Conservation (phyloP, 2,329 filamentous ascomycete species). For the Trichoderma asperellum region DNA sequence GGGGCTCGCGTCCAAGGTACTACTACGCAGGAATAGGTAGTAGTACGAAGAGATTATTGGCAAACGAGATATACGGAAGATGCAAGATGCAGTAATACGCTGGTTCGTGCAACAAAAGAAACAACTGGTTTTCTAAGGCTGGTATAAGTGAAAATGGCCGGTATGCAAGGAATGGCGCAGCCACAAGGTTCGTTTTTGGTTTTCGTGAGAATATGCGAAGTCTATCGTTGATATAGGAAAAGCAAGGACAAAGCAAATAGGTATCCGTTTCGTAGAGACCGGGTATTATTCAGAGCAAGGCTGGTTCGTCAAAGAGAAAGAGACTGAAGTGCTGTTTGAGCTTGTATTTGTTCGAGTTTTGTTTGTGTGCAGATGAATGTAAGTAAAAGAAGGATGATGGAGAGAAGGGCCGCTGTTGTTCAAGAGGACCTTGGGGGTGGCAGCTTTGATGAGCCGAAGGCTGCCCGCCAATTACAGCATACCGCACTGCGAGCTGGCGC, state of each 20-base stretch:
- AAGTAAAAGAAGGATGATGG: conserved; percentile 23
- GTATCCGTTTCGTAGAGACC: neutral
- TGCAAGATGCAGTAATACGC: conserved; percentile 24
- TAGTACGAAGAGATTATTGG: conserved; percentile 14
- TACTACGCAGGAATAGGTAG: neutral
- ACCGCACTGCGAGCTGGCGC: neutral
- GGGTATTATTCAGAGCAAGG: conserved; percentile 26
- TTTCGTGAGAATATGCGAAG: conserved; percentile 25
- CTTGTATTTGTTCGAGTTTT: conserved; percentile 20
- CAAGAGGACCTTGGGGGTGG: conserved; percentile 18
- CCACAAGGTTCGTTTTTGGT: conserved; percentile 20
- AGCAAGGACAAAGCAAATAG: conserved; percentile 9
- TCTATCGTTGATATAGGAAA: conserved; percentile 25
- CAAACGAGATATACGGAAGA: conserved; percentile 1
- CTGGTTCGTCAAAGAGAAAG: conserved; percentile 16
- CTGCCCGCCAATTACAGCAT: conserved; percentile 24
- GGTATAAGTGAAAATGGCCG: conserved; percentile 7
- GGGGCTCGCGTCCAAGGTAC: conserved; percentile 27
- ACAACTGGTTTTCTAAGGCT: conserved; percentile 14
- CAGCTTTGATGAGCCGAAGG: conserved; percentile 26
- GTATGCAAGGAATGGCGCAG: conserved; percentile 18
- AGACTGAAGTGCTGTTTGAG: conserved; percentile 24
- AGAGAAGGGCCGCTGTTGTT: conserved; percentile 17
- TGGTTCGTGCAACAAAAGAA: conserved; percentile 23
- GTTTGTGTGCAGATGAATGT: conserved; percentile 15